Evolutionary conservation across 1,284 basidiomycete species (phyloP), one percentile per base, ranked within the genome.

Genomic region (Papiliotrema laurentii): DNA sequence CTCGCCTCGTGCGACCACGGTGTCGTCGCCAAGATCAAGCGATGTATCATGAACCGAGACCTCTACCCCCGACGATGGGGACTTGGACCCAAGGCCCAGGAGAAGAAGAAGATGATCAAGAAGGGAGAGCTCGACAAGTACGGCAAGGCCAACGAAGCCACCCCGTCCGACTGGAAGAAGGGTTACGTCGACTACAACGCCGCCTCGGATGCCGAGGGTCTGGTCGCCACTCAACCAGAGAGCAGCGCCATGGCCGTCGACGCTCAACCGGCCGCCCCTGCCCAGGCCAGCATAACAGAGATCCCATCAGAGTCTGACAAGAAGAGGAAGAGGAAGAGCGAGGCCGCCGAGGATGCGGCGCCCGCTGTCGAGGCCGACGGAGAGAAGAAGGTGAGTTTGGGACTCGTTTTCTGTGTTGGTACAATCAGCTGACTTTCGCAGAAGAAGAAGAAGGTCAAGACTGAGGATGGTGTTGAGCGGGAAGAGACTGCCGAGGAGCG

Each of bases 31-130:
- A 97, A 97, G 78, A 91, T 99, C 66, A 99, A 99, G 80, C 81
- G 96, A 50, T 97, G 94, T 75, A 98, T 99, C 72, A 99, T 99
- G 96, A 90, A 97, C 77, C 86, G 94, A 44, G 94, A 99, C 75
- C 90, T 91, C 18, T 98, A 98, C 75, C 96, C 96, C 34, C 83
- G 96, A 54, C 84, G 93, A 65, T 98, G 96, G 96, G 96, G 96
- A 55, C 82, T 99, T 49, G 96, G 96, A 19, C 96, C 94, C 33
- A 84, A 92, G 73, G 96, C 96, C 4, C 78, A 91, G 57, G 89
- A 97, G 75, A 98, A 98, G 82, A 99, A 98, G 80, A 97, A 97
- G 74, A 80, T 93, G 82, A 83, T 94, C 69, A 93, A 94, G 78
- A 89, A 90, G 24, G 93, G 94, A 49, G 89, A 93, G 75, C 84